Conservation (phyloP, 2,329 filamentous ascomycete species). For the Hymenoscyphus salicellus region DNA sequence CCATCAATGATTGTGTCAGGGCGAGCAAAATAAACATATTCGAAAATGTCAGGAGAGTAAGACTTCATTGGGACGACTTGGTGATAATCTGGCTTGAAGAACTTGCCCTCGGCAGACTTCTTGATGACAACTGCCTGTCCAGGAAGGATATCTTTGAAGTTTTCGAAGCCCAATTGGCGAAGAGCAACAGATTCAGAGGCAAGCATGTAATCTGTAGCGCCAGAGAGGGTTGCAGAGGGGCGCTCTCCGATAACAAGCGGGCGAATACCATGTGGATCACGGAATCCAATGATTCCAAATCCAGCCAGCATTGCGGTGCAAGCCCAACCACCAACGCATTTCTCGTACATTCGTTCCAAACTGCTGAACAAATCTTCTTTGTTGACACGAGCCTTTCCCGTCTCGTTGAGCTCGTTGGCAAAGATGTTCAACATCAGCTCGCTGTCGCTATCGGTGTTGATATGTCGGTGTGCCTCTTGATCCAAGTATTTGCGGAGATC, state of each 20-base stretch:
- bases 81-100: conserved; percentile 61
- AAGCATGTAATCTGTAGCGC: conserved; percentile 80
- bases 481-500: conserved; percentile 58
- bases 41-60: conserved; percentile 84
- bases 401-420: conserved; percentile 75
- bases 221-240: conserved; percentile 58
- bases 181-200: conserved; percentile 86
- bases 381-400: conserved; percentile 77
- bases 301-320: conserved; percentile 79
- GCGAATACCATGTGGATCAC: conserved; percentile 77
- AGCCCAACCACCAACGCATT: conserved; percentile 72
- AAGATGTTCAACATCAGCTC: conserved; percentile 88
- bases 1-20: conserved; percentile 82
- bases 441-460: conserved; percentile 83
- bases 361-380: conserved; percentile 72
- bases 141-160: conserved; percentile 74
- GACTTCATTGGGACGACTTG: conserved; percentile 66
- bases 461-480: conserved; percentile 37
- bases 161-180: conserved; percentile 72
- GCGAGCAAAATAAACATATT: conserved; percentile 83
- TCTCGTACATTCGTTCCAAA: conserved; percentile 68
- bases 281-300: conserved; percentile 76
- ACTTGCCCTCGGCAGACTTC: conserved; percentile 56
- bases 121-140: conserved; percentile 83
- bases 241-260: conserved; percentile 77